A percentile compares a stretch with the other conserved stretches of the same genome.
These are phyloP conservation scores for Teratosphaeria nubilosa DNA, from an alignment of 2,329 filamentous ascomycete genomes.

Conservation along the genomic window DNA sequence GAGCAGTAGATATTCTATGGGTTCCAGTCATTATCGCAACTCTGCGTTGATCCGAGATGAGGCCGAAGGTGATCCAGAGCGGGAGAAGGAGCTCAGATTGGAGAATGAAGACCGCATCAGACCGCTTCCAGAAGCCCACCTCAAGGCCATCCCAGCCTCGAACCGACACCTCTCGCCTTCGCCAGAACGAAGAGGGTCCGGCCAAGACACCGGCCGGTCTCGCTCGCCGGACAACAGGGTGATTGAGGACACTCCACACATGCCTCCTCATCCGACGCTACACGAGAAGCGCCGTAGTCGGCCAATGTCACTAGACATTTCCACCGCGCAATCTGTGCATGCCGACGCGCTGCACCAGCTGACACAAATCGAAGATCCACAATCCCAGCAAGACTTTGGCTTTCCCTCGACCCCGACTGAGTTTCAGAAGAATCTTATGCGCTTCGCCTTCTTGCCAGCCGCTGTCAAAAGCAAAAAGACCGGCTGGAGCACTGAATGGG, in stretches of 20 bases:
- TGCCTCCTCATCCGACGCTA: constrained; percentile 25
- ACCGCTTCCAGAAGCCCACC: constrained; percentile 56
- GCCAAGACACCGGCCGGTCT: constrained; percentile 2
- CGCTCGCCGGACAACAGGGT: constrained; percentile 4
- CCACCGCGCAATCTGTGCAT: constrained; percentile 30
- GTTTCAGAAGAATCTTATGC: constrained; percentile 81
- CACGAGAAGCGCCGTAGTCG: constrained; percentile 33
- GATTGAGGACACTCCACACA: constrained; percentile 17
- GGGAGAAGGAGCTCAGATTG: constrained; percentile 65
- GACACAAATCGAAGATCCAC: constrained; percentile 4
- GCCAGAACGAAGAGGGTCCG: constrained; percentile 27
- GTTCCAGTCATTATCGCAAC: constrained; percentile 48
- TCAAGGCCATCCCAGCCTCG: constrained; percentile 19
- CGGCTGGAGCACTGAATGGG: constrained; percentile 88
- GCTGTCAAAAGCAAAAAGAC: constrained; percentile 43
- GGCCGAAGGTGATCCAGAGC: constrained; percentile 66
- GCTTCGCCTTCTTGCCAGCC: constrained; percentile 68
- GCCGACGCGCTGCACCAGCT: constrained; percentile 9
- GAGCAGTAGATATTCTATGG: constrained; percentile 49
- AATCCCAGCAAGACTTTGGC: constrained; percentile 40
- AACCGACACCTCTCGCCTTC: constrained; percentile 14
- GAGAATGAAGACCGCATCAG: constrained; percentile 81
- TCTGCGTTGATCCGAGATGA: constrained; percentile 74
- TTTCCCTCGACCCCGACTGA: constrained; percentile 77
- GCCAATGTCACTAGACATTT: constrained; percentile 35